phyloP scores from a whole-genome alignment of 768 basidiomycete species.

The Lactifluus piperatus region DNA sequence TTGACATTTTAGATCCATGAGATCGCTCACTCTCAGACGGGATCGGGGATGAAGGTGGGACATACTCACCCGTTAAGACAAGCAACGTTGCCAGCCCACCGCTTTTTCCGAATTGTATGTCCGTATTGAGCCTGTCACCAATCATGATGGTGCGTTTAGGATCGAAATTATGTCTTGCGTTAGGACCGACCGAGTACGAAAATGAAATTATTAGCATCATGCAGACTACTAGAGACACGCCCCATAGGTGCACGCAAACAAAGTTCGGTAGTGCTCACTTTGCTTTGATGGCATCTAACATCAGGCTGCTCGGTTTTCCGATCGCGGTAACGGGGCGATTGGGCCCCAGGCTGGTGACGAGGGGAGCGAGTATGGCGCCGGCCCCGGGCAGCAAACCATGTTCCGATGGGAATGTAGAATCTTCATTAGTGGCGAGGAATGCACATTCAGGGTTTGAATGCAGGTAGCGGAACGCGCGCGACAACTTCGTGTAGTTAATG shows the following conservation, averaged over 20 bases:
- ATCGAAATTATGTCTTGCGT: constrained; percentile 71
- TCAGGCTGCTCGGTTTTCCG: constrained; percentile 85
- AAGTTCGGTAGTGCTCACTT: constrained; percentile 37
- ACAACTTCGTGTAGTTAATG: constrained; percentile 90
- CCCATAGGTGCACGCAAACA: neutral
- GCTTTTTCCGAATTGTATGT: constrained; percentile 86
- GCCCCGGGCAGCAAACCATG: constrained; percentile 74
- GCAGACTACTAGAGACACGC: constrained; percentile 4
- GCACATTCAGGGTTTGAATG: constrained; percentile 67
- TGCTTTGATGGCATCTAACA: constrained; percentile 88
- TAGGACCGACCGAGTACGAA: neutral
- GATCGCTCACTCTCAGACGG: neutral
- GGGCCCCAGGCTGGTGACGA: constrained; percentile 56
- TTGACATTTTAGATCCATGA: constrained; percentile 26
- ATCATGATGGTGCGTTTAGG: constrained; percentile 87
- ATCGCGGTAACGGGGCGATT: constrained; percentile 60
- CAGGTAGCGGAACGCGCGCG: constrained; percentile 87
- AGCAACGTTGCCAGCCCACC: constrained; percentile 83
- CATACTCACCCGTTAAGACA: constrained; percentile 72
- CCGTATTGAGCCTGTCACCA: constrained; percentile 91
- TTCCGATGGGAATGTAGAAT: constrained; percentile 81
- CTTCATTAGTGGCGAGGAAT: constrained; percentile 89
- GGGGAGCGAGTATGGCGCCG: constrained; percentile 75
- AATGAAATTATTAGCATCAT: neutral
- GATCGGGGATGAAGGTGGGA: neutral